phyloP scores from a whole-genome alignment of 2,329 filamentous ascomycete genomes.

The Grosmannia penicillata region DNA sequence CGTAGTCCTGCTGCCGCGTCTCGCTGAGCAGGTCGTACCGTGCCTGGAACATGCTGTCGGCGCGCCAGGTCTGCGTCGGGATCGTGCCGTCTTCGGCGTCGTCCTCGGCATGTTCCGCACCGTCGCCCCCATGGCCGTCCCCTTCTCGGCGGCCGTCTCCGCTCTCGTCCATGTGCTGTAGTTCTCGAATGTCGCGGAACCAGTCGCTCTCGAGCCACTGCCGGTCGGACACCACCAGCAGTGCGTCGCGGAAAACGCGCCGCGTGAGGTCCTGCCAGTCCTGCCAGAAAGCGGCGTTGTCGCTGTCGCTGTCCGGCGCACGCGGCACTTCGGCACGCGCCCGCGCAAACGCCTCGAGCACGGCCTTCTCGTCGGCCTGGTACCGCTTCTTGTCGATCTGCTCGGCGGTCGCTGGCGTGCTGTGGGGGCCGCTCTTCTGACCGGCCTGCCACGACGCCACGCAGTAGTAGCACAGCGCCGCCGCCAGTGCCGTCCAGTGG shows the following conservation, averaged over 20 bases:
- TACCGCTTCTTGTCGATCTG: constrained; percentile 25
- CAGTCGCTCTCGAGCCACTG: constrained; percentile 49
- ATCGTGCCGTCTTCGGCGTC: constrained; percentile 12
- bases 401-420: constrained; percentile 3
- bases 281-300: constrained; percentile 30
- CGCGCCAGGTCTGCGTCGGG: constrained; percentile 27
- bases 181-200: constrained; percentile 44
- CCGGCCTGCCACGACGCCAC: constrained; percentile 19
- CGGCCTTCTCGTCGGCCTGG: constrained; percentile 28
- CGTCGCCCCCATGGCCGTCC: constrained; percentile 19
- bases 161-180: constrained; percentile 20
- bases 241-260: constrained; percentile 46
- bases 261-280: constrained; percentile 31
- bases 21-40: constrained; percentile 58
- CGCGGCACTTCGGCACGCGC: constrained; percentile 2
- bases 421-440: background rate
- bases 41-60: constrained; percentile 62
- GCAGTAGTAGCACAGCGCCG: constrained; percentile 46
- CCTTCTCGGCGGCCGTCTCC: constrained; percentile 13
- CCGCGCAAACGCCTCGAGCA: constrained; percentile 25
- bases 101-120: constrained; percentile 17
- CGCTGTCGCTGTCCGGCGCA: too few relatives aligned
- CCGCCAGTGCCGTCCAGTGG: constrained; percentile 39
- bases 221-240: constrained; percentile 39
- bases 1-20: constrained; percentile 44